phyloP scores from a whole-genome alignment of 2,329 filamentous ascomycete genomes.

The Lojkania enalia region DNA sequence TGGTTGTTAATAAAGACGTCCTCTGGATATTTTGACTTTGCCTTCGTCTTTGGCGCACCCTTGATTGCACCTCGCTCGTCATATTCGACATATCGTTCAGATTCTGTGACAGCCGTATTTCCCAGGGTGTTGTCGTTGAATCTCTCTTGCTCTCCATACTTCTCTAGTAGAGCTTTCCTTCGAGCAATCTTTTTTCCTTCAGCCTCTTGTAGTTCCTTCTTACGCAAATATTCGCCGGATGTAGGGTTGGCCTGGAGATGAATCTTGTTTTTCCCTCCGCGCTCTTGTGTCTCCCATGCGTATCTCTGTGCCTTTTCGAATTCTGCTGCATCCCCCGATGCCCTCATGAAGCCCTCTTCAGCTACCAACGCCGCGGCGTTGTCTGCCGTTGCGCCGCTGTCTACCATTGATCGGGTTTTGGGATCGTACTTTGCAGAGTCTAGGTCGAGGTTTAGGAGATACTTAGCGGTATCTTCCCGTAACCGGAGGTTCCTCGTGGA shows the following conservation, averaged over 20 bases:
- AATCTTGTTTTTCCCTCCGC: constrained; percentile 72
- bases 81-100: constrained; percentile 89
- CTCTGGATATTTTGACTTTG: constrained; percentile 89
- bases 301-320: constrained; percentile 89
- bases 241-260: constrained; percentile 97
- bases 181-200: constrained; percentile 69
- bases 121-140: constrained; percentile 65
- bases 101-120: constrained; percentile 72
- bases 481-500: constrained; percentile 88
- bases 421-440: constrained; percentile 98
- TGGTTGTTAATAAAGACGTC: constrained; percentile 91
- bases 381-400: constrained; percentile 78
- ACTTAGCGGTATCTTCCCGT: constrained; percentile 96
- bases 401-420: constrained; percentile 89
- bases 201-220: constrained; percentile 75
- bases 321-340: constrained; percentile 87
- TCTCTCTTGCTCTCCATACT: constrained; percentile 75
- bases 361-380: constrained; percentile 81
- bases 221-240: constrained; percentile 80
- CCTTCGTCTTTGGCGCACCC: constrained; percentile 73
- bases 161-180: constrained; percentile 72
- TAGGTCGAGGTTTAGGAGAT: constrained; percentile 89
- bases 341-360: constrained; percentile 88
- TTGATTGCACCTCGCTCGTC: constrained; percentile 89
- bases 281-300: constrained; percentile 94